Evolutionary conservation across 768 basidiomycete genomes (phyloP), one percentile per base, ranked within the genome.

Genomic region (Phaeotremella fagi): DNA sequence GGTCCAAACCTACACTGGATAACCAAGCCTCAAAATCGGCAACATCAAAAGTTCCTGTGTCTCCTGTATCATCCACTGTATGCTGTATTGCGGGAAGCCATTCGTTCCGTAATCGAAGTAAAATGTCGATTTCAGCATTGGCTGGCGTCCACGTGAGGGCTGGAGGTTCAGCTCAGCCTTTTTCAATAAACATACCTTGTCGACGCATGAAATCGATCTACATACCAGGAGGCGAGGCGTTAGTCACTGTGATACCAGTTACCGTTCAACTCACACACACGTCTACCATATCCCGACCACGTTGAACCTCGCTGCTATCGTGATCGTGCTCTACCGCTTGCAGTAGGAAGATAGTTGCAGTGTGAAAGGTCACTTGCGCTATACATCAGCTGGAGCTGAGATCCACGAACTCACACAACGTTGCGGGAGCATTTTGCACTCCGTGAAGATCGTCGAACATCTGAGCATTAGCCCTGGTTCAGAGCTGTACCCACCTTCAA

Each of bases 381-480:
- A 18, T 18, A 23, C 14, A 31, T 4, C 20, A 26, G n/a, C 18
- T 12, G 20, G 7, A 18, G 29, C 7, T n/a, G 24, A 28, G 3
- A 18, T n/a, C 14, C 4, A 31, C 25, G 33, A 15, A 27, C 54
- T 55, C 41, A 55, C 54, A 48, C n/a, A 55, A 23, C 16, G 25
- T 55, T 20, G 45, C 45, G 3, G 43, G 47, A 9, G 33, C 47
- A 29, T 55, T 55, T 15, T 38, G 35, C 9, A 55, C 20, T 7
- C 54, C 54, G 41, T 55, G 54, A 2, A 33, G 22, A 14, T 20
- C 38, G 25, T 55, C 54, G 29, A 46, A 55, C 15, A 41, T 23
- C 52, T 54, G 20, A 12, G 18, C 5, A 26, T 38, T 35, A 48
- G 45, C 25, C 41, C 18, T 37, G 12, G 3, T 7, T 44, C 11